Evolutionary conservation across 2,329 filamentous ascomycete species (phyloP).

Genomic region (Pseudonectria buxi): DNA sequence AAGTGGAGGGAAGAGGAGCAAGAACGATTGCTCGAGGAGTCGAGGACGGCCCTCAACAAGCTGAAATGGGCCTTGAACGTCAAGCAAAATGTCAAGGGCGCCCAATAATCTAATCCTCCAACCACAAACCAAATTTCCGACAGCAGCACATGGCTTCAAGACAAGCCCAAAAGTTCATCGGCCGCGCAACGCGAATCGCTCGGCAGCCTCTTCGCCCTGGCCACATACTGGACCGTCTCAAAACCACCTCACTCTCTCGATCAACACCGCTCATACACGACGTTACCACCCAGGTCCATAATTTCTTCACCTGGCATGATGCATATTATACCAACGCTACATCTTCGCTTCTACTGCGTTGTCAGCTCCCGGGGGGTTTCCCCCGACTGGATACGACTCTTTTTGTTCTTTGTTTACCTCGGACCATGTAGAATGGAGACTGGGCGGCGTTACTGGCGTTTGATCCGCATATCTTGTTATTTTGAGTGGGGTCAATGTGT

Average conservation of each 20-base stretch:
- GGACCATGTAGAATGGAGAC: constrained; percentile 8
- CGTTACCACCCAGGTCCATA: not conserved
- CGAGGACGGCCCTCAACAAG: constrained; percentile 56
- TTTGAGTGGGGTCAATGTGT: not conserved
- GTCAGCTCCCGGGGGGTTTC: constrained; percentile 8
- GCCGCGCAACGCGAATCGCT: too few relatives aligned
- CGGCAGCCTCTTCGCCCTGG: too few relatives aligned
- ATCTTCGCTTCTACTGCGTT: too few relatives aligned
- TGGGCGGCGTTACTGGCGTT: constrained; percentile 18
- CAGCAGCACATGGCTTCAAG: too few relatives aligned
- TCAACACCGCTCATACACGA: too few relatives aligned
- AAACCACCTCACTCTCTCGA: too few relatives aligned
- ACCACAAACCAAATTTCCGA: too few relatives aligned
- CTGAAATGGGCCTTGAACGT: constrained; percentile 67
- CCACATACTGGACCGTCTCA: too few relatives aligned
- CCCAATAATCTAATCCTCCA: constrained; percentile 33
- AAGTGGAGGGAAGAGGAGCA: constrained; percentile 55
- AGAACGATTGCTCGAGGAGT: constrained; percentile 49
- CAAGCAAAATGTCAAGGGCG: constrained; percentile 53
- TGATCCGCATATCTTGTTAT: constrained; percentile 10
- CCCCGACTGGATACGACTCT: constrained; percentile 14
- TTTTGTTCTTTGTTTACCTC: constrained; percentile 8
- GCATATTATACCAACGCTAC: not conserved
- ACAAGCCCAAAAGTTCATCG: not conserved
- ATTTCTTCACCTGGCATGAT: too few relatives aligned